Conservation (phyloP, 208 protist genomes). For the Leishmania tropica region DNA sequence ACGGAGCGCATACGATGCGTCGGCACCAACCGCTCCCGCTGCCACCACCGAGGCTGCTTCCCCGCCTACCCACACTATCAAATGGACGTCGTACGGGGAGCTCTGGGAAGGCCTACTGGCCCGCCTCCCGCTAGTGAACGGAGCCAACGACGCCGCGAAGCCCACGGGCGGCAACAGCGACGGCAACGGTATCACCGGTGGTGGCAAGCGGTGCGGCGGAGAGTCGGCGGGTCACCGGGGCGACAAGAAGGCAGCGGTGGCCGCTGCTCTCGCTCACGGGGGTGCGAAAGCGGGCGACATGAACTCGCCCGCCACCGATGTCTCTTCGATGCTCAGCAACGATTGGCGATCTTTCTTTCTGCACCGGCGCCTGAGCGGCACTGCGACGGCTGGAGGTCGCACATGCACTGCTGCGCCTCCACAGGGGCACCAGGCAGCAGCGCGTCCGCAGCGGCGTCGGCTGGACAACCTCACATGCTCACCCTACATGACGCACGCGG, state of each 20-base stretch:
- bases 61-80: background rate
- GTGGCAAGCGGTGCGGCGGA: background rate
- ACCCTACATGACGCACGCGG: constrained; percentile 4
- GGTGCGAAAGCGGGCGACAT: background rate
- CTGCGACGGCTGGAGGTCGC: background rate
- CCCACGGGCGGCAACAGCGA: background rate
- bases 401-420: background rate
- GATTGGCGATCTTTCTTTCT: constrained; percentile 9
- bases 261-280: background rate
- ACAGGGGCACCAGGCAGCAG: background rate
- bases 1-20: background rate
- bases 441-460: background rate
- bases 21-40: background rate
- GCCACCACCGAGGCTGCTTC: background rate
- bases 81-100: background rate
- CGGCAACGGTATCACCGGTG: background rate
- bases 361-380: too few relatives aligned
- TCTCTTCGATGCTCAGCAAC: background rate
- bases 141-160: background rate
- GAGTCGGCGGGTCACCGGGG: background rate
- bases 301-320: background rate
- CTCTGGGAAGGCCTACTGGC: constrained; percentile 8
- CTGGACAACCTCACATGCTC: background rate
- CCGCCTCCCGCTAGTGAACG: background rate
- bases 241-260: background rate